phyloP scores from a whole-genome alignment of 176 grass and related monocot genomes.

The Cenchrus americanus region DNA sequence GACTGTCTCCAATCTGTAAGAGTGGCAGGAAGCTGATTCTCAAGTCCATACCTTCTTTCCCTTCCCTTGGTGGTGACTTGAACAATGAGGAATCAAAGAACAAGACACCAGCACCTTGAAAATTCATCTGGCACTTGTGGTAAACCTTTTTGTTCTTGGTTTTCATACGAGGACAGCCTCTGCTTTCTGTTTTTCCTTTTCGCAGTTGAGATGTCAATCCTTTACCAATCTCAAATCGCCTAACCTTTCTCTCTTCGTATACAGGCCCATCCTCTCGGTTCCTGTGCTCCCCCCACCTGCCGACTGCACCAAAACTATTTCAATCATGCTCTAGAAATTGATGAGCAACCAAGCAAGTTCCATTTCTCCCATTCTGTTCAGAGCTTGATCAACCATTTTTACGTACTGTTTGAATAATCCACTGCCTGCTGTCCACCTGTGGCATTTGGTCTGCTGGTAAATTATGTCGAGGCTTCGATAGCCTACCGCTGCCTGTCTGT shows the following conservation, averaged over 20 bases:
- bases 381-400: conserved; percentile 4
- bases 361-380: conserved; percentile 21
- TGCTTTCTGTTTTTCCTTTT: neutral
- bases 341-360: conserved; percentile 35
- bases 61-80: conserved; percentile 50
- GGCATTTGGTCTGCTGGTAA: conserved; percentile 26
- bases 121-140: conserved; percentile 12
- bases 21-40: conserved; percentile 61
- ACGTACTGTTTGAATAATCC: conserved; percentile 34
- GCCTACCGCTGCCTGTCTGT: conserved; percentile 22
- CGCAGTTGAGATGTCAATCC: neutral
- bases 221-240: neutral
- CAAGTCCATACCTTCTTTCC: conserved; percentile 67
- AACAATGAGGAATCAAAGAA: conserved; percentile 37
- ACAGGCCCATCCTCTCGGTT: conserved; percentile 23
- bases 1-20: conserved; percentile 62
- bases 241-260: neutral
- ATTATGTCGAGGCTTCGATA: conserved; percentile 5
- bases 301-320: neutral
- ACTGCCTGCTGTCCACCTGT: conserved; percentile 18
- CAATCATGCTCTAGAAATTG: conserved; percentile 5
- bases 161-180: neutral
- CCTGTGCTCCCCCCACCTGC: neutral
- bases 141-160: neutral
- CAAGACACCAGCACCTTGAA: conserved; percentile 48